Evolutionary conservation across 352 stramenopile genomes (phyloP), one percentile per base, ranked within the genome.

Genomic region (Phytophthora multivora): DNA sequence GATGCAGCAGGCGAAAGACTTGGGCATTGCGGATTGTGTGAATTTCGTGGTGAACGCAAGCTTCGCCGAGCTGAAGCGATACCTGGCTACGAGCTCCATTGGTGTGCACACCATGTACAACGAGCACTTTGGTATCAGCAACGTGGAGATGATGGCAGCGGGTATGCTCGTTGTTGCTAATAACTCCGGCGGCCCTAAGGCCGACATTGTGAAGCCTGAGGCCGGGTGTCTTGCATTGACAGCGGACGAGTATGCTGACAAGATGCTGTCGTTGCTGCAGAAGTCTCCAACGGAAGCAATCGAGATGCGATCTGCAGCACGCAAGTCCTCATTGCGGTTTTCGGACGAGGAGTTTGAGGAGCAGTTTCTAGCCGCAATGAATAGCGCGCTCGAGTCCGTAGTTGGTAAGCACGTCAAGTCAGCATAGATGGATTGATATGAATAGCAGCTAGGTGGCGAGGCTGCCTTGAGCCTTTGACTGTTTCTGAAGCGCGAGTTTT

Each of bases 51-150:
- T 99, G 25, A 98, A 99, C 75, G 90, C 95, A 31, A 96, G 91
- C 19, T 99, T 98, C 55, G 68, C 73, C 0, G 86, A 98, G 46
- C 69, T 99, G 31, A 93, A 97, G 71, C 53, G 83, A 16, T 95
- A 89, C 46, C 70, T 99, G 16, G 70, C 73, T 5, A 80, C 68
- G 35, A 86, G 91, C 54, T 87, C 84, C 7, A 90, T 99, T 16
- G 98, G 98, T 4, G 68, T 99, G 6, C 98, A 99, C 80, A 99
- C 97, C 12, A 99, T 99, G 98, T 98, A 97, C 82, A 99, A 99
- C 57, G 98, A 99, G 74, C 98, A 99, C 77, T 99, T 99, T 84
- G 98, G 98, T 7, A 99, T 99, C 72, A 97, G 96, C 46, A 96
- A 99, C 28, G 98, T 99, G 39, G 98, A 99, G 82, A 99, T 99